phyloP scores from a whole-genome alignment of 495 filamentous ascomycete genomes.

The Neurospora hispaniola region DNA sequence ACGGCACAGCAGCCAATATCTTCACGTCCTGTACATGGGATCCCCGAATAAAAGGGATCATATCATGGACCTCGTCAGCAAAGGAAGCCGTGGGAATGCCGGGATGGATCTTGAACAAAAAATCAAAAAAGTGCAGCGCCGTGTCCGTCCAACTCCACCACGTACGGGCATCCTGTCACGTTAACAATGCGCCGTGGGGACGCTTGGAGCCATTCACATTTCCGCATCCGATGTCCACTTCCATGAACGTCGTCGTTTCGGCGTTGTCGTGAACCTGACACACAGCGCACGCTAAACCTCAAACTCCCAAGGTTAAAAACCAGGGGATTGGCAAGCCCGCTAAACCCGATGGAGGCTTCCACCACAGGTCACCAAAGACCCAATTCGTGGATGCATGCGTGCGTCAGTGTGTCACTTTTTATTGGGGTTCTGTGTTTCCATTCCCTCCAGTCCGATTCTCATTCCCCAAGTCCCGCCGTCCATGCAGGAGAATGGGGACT shows the following conservation, averaged over 20 bases:
- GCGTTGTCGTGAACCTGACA: background rate
- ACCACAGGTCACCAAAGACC: background rate
- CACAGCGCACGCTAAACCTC: background rate
- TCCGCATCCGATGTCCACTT: background rate
- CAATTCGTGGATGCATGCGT: background rate
- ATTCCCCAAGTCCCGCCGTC: background rate
- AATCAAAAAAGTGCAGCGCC: background rate
- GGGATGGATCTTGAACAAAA: background rate
- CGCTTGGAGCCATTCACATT: background rate
- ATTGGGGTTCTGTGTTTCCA: background rate
- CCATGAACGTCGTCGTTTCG: background rate
- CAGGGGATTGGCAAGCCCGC: background rate
- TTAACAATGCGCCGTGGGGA: no score
- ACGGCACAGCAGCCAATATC: background rate
- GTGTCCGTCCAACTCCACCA: background rate
- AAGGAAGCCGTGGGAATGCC: background rate
- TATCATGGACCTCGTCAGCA: background rate
- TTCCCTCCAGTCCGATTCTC: background rate
- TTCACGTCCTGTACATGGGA: background rate
- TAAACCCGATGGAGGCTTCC: background rate
- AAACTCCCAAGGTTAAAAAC: background rate
- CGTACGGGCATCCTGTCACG: background rate
- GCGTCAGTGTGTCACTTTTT: background rate
- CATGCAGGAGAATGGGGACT: background rate
- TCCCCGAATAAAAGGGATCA: background rate